Evolutionary conservation across 2,329 filamentous ascomycete genomes (phyloP).

Genomic region (Arachnopeziza araneosa): DNA sequence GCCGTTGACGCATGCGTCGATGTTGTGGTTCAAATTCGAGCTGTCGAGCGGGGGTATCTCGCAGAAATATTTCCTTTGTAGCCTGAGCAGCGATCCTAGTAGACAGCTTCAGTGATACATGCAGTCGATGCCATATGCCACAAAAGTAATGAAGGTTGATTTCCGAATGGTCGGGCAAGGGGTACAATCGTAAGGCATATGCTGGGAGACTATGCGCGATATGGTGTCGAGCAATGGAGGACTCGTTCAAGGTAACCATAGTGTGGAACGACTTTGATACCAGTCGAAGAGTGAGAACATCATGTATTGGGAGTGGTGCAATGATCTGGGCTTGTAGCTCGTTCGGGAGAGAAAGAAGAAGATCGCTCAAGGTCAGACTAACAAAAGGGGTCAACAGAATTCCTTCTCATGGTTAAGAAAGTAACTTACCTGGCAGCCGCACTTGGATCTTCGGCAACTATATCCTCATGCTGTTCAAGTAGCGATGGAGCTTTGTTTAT

Average conservation of each 20-base stretch:
- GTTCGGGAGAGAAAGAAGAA: slow-evolving; percentile 53
- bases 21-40: slow-evolving; percentile 54
- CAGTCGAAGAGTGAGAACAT: slow-evolving; percentile 53
- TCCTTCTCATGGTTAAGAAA: slow-evolving; percentile 9
- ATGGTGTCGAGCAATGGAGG: slow-evolving; percentile 55
- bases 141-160: slow-evolving; percentile 57
- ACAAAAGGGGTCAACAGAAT: not conserved
- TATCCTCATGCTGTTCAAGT: slow-evolving; percentile 24
- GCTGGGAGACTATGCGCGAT: slow-evolving; percentile 53
- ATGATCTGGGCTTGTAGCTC: slow-evolving; percentile 61
- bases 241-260: slow-evolving; percentile 55
- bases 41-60: slow-evolving; percentile 49
- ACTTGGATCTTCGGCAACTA: slow-evolving; percentile 22
- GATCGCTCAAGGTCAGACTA: slow-evolving; percentile 44
- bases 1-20: slow-evolving; percentile 57
- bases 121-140: slow-evolving; percentile 59
- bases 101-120: slow-evolving; percentile 58
- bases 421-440: slow-evolving; percentile 19
- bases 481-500: slow-evolving; percentile 26
- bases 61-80: slow-evolving; percentile 59
- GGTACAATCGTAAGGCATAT: slow-evolving; percentile 56
- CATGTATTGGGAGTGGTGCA: slow-evolving; percentile 52
- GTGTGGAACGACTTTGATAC: slow-evolving; percentile 55
- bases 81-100: slow-evolving; percentile 59
- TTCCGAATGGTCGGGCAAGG: slow-evolving; percentile 40